Base-by-base conservation (phyloP, 352 stramenopile species). In the Globisporangium cylindrosporum region DNA sequence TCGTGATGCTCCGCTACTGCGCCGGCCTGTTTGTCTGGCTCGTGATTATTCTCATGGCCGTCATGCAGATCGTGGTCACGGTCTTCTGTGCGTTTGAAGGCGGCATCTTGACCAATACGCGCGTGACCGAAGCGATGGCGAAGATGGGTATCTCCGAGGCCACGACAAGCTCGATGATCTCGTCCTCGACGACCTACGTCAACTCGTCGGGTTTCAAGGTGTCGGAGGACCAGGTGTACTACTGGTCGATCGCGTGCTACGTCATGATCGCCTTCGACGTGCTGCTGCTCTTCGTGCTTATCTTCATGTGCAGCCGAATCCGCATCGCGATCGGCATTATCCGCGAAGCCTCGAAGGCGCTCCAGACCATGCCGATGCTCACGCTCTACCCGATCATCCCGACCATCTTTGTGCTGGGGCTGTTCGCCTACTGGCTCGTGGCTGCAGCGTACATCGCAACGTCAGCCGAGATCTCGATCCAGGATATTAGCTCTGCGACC, bases 241-340 rank as follows among this genome's bases (percentile, higher is more conserved):
- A 94, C 61, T 94, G 82, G 84, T 77, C 77, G 8, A 90, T 93
- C 62, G 79, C 83, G 5, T 90, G 80, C 74, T 92, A 93, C 70
- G 80, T 91, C 27, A 78, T 93, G 62, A 93, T 85, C 48, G 86
- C 71, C 7, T 49, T 86, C 3, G 86, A 92, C 59, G 67, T 90
- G 8, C 55, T 85, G 58, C 68, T 93, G 41, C 73, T 93, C 14
- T 64, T 92, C 43, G 65, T 95, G 48, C 59, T 94, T 48, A 76
- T 95, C 51, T 92, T 92, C 73, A 84, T 96, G 74, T 90, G 87
- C 55, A 77, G 87, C 14, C 86, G 89, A 34, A 96, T 97, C 62
- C 75, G 78, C 58, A 89, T 96, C 43, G 89, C 91, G 14, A 93
- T 97, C 60, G 86, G 82, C 14, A 91, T 96, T 72, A 93, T 97